Base-by-base conservation (phyloP, 352 stramenopile genomes). In the Phytophthora chlamydospora region DNA sequence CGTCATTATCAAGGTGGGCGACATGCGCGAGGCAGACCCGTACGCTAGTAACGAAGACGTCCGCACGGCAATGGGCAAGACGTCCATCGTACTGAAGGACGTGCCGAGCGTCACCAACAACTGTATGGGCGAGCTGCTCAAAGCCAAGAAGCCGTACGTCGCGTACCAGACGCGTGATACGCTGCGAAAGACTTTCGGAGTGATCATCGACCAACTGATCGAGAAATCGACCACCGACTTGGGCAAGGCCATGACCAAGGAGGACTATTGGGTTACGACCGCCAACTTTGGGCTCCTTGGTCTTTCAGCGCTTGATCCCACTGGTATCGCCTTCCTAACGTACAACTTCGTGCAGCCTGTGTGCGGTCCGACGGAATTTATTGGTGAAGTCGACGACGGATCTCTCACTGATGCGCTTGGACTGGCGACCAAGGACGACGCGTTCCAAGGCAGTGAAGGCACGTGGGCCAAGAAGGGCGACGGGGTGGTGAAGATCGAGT, bases 321-420 rank as follows among this genome's bases (percentile, higher is more conserved):
- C 69, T 0, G 78, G 78, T 4, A 69, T 90, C 29, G 78, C 75
- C 2, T 71, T 36, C 12, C 62, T 82, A 61, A 67, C 56, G 3
- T 77, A 69, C 33, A 75, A 85, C 53, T 87, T 78, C 56, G 68
- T 88, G 6, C 74, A 90, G 56, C 74, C 78, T 5, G 75, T 88
- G 29, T 90, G 80, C 27, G 78, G 80, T 3, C 80, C 78, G 0
- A 87, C 80, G 1, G 62, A 76, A 13, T 78, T 84, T 44, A 56
- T 85, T 10, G 76, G 78, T 4, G 71, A 88, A 21, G 81, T 90
- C 38, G 80, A 90, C 50, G 76, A 85, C 31, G 80, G 80, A 17
- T 57, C 58, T 0, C 42, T 66, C 0, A 48, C 54, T 1, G 56
- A 80, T 1, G 76, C 80, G 0, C 57, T 90, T 11, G 80, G 78